Conservation (phyloP, 345 rosid genomes). For the Brassica nigra region DNA sequence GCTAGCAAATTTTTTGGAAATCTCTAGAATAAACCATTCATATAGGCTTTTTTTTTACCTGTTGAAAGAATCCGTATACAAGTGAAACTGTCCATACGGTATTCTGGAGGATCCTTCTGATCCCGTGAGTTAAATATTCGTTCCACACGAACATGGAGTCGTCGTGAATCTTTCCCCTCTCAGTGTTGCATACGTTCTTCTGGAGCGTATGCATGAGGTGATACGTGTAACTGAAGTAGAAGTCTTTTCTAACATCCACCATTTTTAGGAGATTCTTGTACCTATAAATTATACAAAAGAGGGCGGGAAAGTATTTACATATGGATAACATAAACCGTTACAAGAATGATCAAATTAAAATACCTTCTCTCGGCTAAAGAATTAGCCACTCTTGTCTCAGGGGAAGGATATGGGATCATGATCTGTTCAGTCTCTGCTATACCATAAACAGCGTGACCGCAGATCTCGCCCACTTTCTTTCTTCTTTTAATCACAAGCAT, state of each 20-base stretch:
- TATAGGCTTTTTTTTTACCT: constrained; percentile 48
- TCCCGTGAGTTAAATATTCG: constrained; percentile 67
- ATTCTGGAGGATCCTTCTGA: constrained; percentile 62
- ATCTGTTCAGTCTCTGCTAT: constrained; percentile 67
- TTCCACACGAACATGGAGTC: constrained; percentile 92
- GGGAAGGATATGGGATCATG: constrained; percentile 56
- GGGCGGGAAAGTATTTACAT: neutral
- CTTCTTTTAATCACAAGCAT: constrained; percentile 82
- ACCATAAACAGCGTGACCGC: constrained; percentile 73
- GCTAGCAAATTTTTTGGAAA: constrained; percentile 9
- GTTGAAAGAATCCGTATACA: constrained; percentile 87
- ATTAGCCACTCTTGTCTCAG: constrained; percentile 56
- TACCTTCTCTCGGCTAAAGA: constrained; percentile 82
- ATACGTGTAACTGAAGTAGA: constrained; percentile 96
- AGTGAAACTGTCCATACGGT: constrained; percentile 87
- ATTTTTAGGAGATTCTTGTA: constrained; percentile 85
- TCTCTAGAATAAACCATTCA: neutral
- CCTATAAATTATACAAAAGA: constrained; percentile 43
- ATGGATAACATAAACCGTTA: neutral
- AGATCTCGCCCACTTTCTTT: constrained; percentile 76
- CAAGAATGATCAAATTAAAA: neutral
- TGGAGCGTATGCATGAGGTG: constrained; percentile 79
- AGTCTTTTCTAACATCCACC: constrained; percentile 90
- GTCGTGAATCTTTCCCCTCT: constrained; percentile 49
- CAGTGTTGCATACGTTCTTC: constrained; percentile 53